phyloP scores from a whole-genome alignment of 78 protist genomes.

The Diacronema lutheri region DNA sequence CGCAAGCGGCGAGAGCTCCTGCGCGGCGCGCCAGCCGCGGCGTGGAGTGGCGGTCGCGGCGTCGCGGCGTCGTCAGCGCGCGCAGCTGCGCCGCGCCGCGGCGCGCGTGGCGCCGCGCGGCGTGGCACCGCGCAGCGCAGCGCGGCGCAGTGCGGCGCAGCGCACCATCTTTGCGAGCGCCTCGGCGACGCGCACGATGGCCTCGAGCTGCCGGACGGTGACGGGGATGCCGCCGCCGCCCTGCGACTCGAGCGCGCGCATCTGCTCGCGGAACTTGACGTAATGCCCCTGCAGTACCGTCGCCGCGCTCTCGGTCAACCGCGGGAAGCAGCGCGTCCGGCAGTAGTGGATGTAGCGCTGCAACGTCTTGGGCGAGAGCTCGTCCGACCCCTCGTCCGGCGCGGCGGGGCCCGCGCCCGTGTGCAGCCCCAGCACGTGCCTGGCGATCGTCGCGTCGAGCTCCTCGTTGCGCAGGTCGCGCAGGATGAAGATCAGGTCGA shows the following conservation, averaged over 20 bases:
- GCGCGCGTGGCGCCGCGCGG: too few relatives aligned
- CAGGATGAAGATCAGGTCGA: constrained; percentile 97
- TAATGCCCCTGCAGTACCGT: constrained; percentile 53
- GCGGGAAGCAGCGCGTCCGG: constrained; percentile 58
- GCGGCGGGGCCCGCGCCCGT: background rate
- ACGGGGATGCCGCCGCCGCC: constrained; percentile 34
- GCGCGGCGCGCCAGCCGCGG: too few relatives aligned
- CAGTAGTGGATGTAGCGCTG: background rate
- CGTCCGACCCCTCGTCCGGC: background rate
- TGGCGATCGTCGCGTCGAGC: constrained; percentile 8
- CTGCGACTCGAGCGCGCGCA: background rate
- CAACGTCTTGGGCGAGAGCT: background rate
- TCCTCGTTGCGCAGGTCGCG: background rate
- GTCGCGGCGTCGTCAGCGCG: too few relatives aligned
- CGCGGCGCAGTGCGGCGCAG: background rate
- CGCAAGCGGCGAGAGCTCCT: background rate
- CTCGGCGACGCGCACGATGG: constrained; percentile 71
- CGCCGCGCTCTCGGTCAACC: constrained; percentile 72
- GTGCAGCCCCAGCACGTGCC: background rate
- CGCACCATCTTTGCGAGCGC: constrained; percentile 64
- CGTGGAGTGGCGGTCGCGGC: too few relatives aligned
- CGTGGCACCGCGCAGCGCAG: too few relatives aligned
- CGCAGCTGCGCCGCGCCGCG: too few relatives aligned
- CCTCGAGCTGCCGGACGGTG: constrained; percentile 63
- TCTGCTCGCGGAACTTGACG: constrained; percentile 27